phyloP scores from a whole-genome alignment of 371 early-diverging fungal species.

The Fennellomyces sp. region DNA sequence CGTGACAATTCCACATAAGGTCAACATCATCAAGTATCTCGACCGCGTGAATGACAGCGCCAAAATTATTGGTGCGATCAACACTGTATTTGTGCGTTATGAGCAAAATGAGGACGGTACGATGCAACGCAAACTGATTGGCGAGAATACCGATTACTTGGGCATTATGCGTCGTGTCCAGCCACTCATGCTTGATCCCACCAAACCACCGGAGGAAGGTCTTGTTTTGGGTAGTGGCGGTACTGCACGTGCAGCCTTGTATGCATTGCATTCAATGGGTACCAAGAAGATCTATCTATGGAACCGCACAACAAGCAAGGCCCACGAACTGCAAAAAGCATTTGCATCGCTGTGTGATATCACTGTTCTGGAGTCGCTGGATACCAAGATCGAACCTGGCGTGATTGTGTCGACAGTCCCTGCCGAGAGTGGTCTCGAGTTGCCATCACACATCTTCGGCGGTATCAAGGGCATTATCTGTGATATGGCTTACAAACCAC shows the following conservation, averaged over 20 bases:
- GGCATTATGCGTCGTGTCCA: conserved; percentile 79
- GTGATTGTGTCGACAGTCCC: conserved; percentile 84
- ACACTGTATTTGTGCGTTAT: conserved; percentile 75
- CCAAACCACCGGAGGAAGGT: conserved; percentile 46
- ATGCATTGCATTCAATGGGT: conserved; percentile 81
- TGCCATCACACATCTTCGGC: conserved; percentile 60
- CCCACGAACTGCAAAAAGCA: conserved; percentile 67
- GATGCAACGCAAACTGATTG: conserved; percentile 59
- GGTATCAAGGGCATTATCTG: conserved; percentile 74
- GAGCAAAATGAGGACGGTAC: conserved; percentile 38
- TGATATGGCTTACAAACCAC: conserved; percentile 94
- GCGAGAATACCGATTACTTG: conserved; percentile 95
- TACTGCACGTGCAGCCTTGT: conserved; percentile 91
- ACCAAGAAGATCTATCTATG: conserved; percentile 73
- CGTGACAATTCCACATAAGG: conserved; percentile 95
- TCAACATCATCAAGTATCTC: conserved; percentile 76
- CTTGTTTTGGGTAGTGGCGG: conserved; percentile 97
- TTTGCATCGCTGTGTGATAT: conserved; percentile 62
- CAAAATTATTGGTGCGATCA: conserved; percentile 89
- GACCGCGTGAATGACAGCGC: conserved; percentile 78
- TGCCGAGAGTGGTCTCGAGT: conserved; percentile 69
- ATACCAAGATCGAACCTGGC: conserved; percentile 37
- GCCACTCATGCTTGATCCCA: conserved; percentile 48
- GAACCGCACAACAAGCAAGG: conserved; percentile 86
- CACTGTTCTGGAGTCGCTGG: conserved; percentile 43